These are phyloP conservation scores for Halophytophthora batemanensis DNA, from an alignment of 352 stramenopile species.

Conservation along the genomic window DNA sequence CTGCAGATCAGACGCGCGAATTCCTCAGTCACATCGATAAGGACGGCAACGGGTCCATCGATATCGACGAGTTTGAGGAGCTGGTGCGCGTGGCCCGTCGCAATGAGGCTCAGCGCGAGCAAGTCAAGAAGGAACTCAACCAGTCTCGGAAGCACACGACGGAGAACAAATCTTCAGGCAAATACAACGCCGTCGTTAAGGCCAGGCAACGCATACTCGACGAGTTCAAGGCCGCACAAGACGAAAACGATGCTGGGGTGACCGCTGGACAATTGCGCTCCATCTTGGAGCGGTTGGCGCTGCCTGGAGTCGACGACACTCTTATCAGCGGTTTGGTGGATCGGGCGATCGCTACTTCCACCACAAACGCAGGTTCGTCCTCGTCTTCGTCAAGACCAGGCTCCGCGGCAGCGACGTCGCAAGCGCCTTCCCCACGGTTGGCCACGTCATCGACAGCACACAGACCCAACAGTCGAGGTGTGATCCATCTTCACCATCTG, in stretches of 20 bases:
- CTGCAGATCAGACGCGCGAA: slow-evolving; percentile 51
- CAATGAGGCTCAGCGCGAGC: slow-evolving; percentile 70
- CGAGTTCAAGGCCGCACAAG: slow-evolving; percentile 46
- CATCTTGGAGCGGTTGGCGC: slow-evolving; percentile 37
- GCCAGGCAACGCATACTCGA: slow-evolving; percentile 63
- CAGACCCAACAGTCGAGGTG: slow-evolving; percentile 5
- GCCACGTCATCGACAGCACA: slow-evolving; percentile 2
- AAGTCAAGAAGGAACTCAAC: slow-evolving; percentile 63
- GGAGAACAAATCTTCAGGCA: slow-evolving; percentile 35
- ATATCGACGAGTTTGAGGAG: slow-evolving; percentile 85
- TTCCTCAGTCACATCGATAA: slow-evolving; percentile 83
- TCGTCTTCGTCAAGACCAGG: not conserved
- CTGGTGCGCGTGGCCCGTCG: slow-evolving; percentile 67
- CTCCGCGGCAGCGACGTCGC: slow-evolving; percentile 4
- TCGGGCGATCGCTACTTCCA: slow-evolving; percentile 16
- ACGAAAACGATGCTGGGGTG: slow-evolving; percentile 35
- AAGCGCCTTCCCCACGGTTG: slow-evolving; percentile 5
- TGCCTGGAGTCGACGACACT: slow-evolving; percentile 49
- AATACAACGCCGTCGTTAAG: slow-evolving; percentile 30
- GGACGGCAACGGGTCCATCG: slow-evolving; percentile 79
- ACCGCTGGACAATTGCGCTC: slow-evolving; percentile 43
- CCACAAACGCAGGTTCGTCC: not conserved
- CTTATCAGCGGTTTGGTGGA: slow-evolving; percentile 52
- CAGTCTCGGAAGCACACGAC: slow-evolving; percentile 27
- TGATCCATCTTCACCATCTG: slow-evolving; percentile 50